Evolutionary conservation across 768 basidiomycete species (phyloP), one percentile per base, ranked within the genome.

Genomic region (Suillus hirtellus): DNA sequence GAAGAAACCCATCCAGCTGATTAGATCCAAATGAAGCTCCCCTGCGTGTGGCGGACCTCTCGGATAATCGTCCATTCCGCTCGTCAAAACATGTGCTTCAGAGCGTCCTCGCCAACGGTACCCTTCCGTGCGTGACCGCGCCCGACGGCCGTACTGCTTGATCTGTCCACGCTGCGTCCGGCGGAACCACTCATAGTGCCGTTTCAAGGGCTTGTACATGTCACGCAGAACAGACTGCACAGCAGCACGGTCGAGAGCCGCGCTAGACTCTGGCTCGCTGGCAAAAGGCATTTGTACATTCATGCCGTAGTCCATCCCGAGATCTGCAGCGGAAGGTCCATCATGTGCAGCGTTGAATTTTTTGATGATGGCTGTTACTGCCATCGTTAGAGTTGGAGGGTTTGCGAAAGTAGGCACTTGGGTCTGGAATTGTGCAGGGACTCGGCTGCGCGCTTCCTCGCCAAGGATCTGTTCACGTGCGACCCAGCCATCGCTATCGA

Each of bases 1-100:
- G 76, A 98, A 99, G 81, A 95, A 97, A 4, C 86, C 96, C 88
- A 98, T 93, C 96, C 96, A 99, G 37, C 91, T 90, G 66, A 95
- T 92, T 63, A 98, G 77, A 75, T 99, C 96, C 63, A 98, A 74
- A 74, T 99, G 96, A 54, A 99, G 80, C 77, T 98, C 96, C 56
- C 96, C 96, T 2, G 88, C 82, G 70, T 95, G 93, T 7, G 96
- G 90, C 34, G 88, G 86, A 15, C 92, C 95, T 60, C 96, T 84
- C 12, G 96, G 96, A 75, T 96, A 98, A 76, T 99, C 96, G 73
- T 99, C 96, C 88, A 99, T 89, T 1, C 96, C 96, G 69, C 91
- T 93, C 0, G 96, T 97, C 62, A 99, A 78, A 44, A 99, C 90
- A 75, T 96, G 95, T 34, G 83, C 82, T 69, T 88, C 84, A 8